phyloP scores from a whole-genome alignment of 2,329 filamentous ascomycete genomes.

The Leptographium galeiforme region DNA sequence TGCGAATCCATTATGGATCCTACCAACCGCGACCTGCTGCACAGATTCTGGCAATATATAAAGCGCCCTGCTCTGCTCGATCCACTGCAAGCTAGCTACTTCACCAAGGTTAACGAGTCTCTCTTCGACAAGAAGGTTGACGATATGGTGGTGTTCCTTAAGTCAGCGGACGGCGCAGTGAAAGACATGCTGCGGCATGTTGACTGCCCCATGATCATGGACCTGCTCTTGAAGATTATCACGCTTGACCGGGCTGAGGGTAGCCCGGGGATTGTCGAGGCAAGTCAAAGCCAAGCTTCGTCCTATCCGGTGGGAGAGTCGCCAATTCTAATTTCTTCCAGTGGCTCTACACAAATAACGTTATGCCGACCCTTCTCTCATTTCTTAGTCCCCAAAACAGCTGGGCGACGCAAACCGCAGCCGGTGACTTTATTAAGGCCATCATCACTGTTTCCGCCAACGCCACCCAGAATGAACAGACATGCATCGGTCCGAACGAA shows the following conservation, averaged over 20 bases:
- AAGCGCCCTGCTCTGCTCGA: constrained; percentile 75
- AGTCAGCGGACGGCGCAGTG: constrained; percentile 68
- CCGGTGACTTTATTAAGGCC: constrained; percentile 93
- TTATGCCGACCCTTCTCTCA: constrained; percentile 75
- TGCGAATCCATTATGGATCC: constrained; percentile 75
- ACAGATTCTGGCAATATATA: constrained; percentile 84
- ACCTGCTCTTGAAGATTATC: constrained; percentile 90
- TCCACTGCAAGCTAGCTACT: constrained; percentile 89
- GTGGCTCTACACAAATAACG: constrained; percentile 84
- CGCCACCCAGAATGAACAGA: constrained; percentile 93
- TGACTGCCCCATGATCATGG: constrained; percentile 97
- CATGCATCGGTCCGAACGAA: constrained; percentile 97
- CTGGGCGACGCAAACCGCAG: constrained; percentile 87
- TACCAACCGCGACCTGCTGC: constrained; percentile 55
- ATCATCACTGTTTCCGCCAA: constrained; percentile 99
- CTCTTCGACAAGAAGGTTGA: constrained; percentile 95
- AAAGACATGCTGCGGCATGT: constrained; percentile 82
- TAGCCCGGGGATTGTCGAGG: constrained; percentile 86
- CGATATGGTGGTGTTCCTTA: constrained; percentile 88
- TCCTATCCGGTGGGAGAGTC: neutral
- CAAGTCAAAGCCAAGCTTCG: constrained; percentile 19
- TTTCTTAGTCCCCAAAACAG: constrained; percentile 77
- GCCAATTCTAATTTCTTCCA: constrained; percentile 20
- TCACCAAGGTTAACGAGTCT: constrained; percentile 98
- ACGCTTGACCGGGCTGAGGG: constrained; percentile 86